phyloP scores from a whole-genome alignment of 2,329 filamentous ascomycete species.

The Diaporthe amygdali region DNA sequence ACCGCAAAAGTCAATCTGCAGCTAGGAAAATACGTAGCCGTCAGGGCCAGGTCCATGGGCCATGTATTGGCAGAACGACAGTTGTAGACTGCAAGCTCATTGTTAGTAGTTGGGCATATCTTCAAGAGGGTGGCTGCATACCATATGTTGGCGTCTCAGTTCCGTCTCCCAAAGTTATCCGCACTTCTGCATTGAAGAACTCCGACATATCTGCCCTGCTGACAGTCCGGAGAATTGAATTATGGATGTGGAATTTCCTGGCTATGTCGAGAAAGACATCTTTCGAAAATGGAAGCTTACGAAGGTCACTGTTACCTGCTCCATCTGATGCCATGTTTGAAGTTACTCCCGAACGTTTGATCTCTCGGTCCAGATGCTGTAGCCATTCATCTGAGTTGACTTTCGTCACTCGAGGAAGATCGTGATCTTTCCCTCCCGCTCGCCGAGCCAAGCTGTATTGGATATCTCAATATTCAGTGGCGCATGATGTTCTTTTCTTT shows the following conservation, averaged over 20 bases:
- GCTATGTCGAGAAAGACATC: conserved; percentile 26
- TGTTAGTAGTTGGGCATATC: not conserved
- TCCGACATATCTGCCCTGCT: conserved; percentile 31
- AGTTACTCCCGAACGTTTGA: not conserved
- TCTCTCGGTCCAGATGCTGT: not conserved
- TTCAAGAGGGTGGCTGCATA: not conserved
- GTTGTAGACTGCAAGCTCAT: conserved; percentile 30
- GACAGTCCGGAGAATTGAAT: conserved; percentile 30
- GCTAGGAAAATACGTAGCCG: conserved; percentile 32
- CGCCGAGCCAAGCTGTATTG: not conserved
- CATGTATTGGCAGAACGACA: conserved; percentile 33
- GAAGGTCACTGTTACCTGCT: conserved; percentile 13
- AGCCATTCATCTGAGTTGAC: not conserved
- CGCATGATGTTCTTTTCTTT: no score
- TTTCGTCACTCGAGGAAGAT: not conserved
- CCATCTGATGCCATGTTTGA: not conserved
- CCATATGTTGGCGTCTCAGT: conserved; percentile 21
- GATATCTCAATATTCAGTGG: not conserved
- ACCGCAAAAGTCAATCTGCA: conserved; percentile 29
- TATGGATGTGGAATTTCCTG: conserved; percentile 27
- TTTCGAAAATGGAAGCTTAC: conserved; percentile 29
- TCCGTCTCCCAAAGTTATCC: conserved; percentile 12
- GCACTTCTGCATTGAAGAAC: conserved; percentile 26
- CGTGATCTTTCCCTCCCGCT: not conserved
- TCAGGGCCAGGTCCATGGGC: conserved; percentile 32